phyloP scores from a whole-genome alignment of 1,284 basidiomycete species.

The Boletus semigastroideus region DNA sequence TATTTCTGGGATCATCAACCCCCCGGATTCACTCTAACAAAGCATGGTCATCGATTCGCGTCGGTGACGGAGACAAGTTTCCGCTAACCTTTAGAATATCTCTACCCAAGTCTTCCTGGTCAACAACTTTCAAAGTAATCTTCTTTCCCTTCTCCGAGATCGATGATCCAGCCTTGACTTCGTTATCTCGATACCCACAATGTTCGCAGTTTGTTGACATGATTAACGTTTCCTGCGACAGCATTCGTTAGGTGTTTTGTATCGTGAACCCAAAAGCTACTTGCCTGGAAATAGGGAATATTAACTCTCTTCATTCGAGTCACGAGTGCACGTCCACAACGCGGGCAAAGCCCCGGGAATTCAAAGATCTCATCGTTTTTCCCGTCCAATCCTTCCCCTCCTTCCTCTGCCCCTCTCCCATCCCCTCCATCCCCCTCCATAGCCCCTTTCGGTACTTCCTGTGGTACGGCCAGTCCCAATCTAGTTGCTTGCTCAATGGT shows the following conservation, averaged over 20 bases:
- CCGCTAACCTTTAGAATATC: conserved; percentile 85
- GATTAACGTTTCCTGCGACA: conserved; percentile 82
- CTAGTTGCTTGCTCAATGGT: conserved; percentile 82
- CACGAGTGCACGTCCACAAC: conserved; percentile 81
- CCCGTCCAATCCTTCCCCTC: conserved; percentile 29
- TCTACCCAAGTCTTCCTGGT: conserved; percentile 90
- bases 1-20: conserved; percentile 91
- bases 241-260: not conserved
- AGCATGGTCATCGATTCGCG: not conserved
- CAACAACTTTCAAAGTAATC: conserved; percentile 89
- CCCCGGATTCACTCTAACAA: conserved; percentile 85
- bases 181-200: conserved; percentile 97
- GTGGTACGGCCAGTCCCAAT: conserved; percentile 66
- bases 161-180: conserved; percentile 93
- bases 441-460: conserved; percentile 40
- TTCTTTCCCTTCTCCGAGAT: conserved; percentile 85
- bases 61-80: not conserved
- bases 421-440: conserved; percentile 34
- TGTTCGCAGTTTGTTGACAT: conserved; percentile 97
- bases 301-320: conserved; percentile 96
- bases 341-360: conserved; percentile 89
- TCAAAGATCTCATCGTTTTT: conserved; percentile 83
- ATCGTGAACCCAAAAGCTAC: not conserved
- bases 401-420: conserved; percentile 31
- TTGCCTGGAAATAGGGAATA: conserved; percentile 97